phyloP scores from a whole-genome alignment of 495 filamentous ascomycete species.

The Talaromyces ruber region DNA sequence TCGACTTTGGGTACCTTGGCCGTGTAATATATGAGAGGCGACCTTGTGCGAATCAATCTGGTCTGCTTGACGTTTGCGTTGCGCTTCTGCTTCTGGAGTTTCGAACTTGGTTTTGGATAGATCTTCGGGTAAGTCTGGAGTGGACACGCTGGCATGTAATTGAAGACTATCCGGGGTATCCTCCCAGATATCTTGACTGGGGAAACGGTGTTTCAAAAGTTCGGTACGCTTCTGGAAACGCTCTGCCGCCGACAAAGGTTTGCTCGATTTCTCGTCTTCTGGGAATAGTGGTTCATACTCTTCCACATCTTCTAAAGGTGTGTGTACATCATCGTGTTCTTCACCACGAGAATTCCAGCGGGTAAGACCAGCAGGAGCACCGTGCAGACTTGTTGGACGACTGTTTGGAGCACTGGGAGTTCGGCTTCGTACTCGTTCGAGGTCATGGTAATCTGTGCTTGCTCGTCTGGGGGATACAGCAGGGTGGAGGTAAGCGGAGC shows the following conservation, averaged over 20 bases:
- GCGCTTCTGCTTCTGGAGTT: conserved; percentile 46
- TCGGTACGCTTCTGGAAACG: conserved; percentile 55
- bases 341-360: conserved; percentile 42
- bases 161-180: conserved; percentile 85
- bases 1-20: conserved; percentile 33
- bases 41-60: conserved; percentile 40
- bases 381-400: conserved; percentile 57
- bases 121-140: conserved; percentile 48
- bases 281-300: conserved; percentile 95
- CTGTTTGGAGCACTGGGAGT: conserved; percentile 57
- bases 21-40: conserved; percentile 29
- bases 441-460: conserved; percentile 46
- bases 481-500: conserved; percentile 56
- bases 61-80: conserved; percentile 36
- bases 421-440: conserved; percentile 33
- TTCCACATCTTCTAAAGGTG: conserved; percentile 79
- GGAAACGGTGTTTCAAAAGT: conserved; percentile 66
- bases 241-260: conserved; percentile 47
- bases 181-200: conserved; percentile 94
- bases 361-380: conserved; percentile 30
- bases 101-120: conserved; percentile 33
- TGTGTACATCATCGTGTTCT: conserved; percentile 45
- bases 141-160: conserved; percentile 75
- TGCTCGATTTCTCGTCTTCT: conserved; percentile 63
- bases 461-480: conserved; percentile 64